A percentile compares a stretch with the other conserved stretches of the same genome.
Evolutionary conservation across 352 stramenopile genomes (phyloP).

Genomic region (Pythium aphanidermatum): DNA sequence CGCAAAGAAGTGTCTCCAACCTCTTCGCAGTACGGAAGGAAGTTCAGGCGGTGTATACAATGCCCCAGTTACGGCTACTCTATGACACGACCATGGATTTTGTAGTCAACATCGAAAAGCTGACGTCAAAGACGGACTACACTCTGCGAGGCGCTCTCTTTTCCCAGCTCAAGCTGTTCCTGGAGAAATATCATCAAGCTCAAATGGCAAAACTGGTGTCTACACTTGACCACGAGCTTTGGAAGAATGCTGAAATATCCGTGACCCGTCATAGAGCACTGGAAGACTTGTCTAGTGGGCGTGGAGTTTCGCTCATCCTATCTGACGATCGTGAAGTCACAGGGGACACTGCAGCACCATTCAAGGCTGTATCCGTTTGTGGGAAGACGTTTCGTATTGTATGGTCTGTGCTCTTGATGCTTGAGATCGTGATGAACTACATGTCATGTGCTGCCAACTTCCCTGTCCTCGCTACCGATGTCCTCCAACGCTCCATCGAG

Average conservation of each 20-base stretch:
- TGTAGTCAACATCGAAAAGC: conserved; percentile 88
- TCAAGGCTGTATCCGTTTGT: conserved; percentile 87
- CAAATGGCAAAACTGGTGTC: conserved; percentile 92
- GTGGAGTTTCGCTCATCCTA: conserved; percentile 71
- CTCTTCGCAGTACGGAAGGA: conserved; percentile 85
- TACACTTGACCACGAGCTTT: conserved; percentile 93
- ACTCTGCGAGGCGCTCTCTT: conserved; percentile 90
- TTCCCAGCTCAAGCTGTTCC: conserved; percentile 92
- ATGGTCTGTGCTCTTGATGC: conserved; percentile 93
- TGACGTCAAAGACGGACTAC: conserved; percentile 89
- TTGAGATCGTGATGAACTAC: conserved; percentile 96
- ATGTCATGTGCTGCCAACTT: conserved; percentile 92
- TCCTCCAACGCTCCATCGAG: conserved; percentile 92
- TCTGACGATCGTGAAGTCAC: conserved; percentile 62
- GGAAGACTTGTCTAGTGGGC: conserved; percentile 89
- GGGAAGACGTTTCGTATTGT: conserved; percentile 93
- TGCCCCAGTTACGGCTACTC: conserved; percentile 92
- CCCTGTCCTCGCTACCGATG: conserved; percentile 90
- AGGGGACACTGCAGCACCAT: conserved; percentile 53
- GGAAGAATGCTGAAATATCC: conserved; percentile 92
- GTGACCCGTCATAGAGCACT: conserved; percentile 86
- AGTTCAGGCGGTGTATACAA: conserved; percentile 80
- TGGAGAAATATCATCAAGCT: conserved; percentile 92
- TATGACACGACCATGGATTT: conserved; percentile 94
- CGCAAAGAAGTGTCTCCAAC: conserved; percentile 81